These are phyloP conservation scores for Barnettozyma sucrosica DNA, from an alignment of 805 yeast genomes.

Conservation along the genomic window DNA sequence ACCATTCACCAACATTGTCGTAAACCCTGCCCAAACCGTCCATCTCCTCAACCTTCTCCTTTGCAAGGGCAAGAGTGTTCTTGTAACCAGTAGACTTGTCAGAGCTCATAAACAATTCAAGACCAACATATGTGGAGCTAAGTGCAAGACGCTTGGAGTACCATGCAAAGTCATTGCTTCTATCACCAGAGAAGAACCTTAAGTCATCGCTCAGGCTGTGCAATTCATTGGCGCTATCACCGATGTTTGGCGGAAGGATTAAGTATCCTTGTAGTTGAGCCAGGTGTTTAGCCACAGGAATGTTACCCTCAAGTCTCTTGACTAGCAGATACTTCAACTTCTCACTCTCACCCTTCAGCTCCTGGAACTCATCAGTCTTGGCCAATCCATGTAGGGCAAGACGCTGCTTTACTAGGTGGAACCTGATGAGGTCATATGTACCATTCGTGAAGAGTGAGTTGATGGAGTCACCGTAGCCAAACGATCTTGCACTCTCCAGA, in stretches of 20 bases:
- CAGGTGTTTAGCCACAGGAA: constrained; percentile 30
- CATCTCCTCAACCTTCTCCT: constrained; percentile 48
- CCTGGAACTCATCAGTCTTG: constrained; percentile 26
- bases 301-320: constrained; percentile 42
- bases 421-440: constrained; percentile 47
- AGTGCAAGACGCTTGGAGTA: constrained; percentile 77
- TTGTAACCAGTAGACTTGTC: constrained; percentile 53
- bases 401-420: constrained; percentile 48
- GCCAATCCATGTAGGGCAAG: constrained; percentile 33
- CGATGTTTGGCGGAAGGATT: constrained; percentile 57
- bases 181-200: constrained; percentile 72
- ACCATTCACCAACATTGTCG: constrained; percentile 69
- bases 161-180: constrained; percentile 83
- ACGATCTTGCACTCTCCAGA: constrained; percentile 40
- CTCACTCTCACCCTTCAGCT: constrained; percentile 33
- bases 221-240: constrained; percentile 58
- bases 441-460: constrained; percentile 39
- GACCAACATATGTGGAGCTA: constrained; percentile 61
- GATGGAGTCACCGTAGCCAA: constrained; percentile 47
- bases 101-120: constrained; percentile 75
- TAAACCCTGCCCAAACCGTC: constrained; percentile 54
- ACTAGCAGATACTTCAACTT: constrained; percentile 40
- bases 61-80: constrained; percentile 61
- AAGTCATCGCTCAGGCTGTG: constrained; percentile 79
- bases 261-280: constrained; percentile 46